These are phyloP conservation scores for Dioscorea cayenensis DNA, from an alignment of 116 monocot genomes.

Conservation along the genomic window DNA sequence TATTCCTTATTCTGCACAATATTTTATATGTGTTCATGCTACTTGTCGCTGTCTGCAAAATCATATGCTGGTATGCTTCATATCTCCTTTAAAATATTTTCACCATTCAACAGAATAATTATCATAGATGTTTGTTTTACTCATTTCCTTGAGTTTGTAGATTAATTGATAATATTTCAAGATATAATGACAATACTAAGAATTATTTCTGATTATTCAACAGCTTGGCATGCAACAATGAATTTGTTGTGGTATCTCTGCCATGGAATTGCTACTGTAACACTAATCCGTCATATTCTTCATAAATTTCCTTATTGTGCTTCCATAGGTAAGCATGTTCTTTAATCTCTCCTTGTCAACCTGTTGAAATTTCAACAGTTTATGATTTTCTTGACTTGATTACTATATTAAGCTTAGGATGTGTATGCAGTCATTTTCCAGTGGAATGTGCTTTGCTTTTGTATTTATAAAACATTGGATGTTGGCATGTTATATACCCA, in stretches of 20 bases:
- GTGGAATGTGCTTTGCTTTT: not conserved
- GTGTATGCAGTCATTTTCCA: not conserved
- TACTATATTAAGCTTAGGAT: not conserved
- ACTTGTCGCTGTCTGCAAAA: constrained; percentile 27
- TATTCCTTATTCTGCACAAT: constrained; percentile 22
- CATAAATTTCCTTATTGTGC: constrained; percentile 80
- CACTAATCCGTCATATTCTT: constrained; percentile 64
- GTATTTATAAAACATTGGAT: not conserved
- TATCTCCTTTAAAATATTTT: not conserved
- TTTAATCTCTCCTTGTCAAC: not conserved
- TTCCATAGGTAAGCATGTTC: constrained; percentile 61
- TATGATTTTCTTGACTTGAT: not conserved
- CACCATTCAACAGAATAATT: not conserved
- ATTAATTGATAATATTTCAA: not conserved
- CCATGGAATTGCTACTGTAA: constrained; percentile 56
- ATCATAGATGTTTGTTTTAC: too few species aligned
- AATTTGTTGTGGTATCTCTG: constrained; percentile 53
- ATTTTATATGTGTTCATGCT: constrained; percentile 36
- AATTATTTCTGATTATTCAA: not conserved
- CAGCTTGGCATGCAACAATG: constrained; percentile 31
- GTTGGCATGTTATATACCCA: too few species aligned
- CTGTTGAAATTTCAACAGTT: not conserved
- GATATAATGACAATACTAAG: not conserved
- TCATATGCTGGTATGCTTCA: constrained; percentile 39
- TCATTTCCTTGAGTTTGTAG: not conserved